These are phyloP conservation scores for Diaporthe aspalathi DNA, from an alignment of 2,329 filamentous ascomycete genomes.

Conservation along the genomic window DNA sequence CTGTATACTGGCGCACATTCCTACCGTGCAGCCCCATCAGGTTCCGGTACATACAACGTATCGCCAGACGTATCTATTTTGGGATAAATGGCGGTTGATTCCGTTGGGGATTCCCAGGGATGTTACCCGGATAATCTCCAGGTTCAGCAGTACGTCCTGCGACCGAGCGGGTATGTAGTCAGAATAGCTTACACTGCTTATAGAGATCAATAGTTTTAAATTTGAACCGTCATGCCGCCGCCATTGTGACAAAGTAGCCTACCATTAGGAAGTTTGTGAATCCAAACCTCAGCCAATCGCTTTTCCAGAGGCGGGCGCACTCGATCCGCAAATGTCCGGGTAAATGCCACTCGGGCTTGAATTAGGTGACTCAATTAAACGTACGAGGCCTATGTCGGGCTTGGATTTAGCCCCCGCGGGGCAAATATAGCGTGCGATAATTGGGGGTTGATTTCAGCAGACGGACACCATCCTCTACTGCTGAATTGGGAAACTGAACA, in stretches of 20 bases:
- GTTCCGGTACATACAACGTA: no score
- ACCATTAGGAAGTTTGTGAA: background rate
- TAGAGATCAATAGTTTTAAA: background rate
- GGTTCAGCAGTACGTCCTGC: no score
- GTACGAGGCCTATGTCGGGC: background rate
- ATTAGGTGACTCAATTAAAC: background rate
- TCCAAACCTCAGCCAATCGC: background rate
- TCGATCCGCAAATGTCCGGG: slow-evolving; percentile 1
- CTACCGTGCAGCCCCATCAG: no score
- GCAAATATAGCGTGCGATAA: background rate
- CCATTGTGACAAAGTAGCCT: background rate
- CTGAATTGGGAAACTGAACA: background rate
- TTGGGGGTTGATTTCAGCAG: background rate
- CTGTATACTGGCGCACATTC: no score
- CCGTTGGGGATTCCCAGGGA: background rate
- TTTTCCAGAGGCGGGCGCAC: background rate
- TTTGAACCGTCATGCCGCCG: background rate
- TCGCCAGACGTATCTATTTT: no score
- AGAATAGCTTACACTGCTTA: no score
- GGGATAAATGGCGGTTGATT: no score
- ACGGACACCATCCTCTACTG: background rate
- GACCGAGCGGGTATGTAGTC: no score
- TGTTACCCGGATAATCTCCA: background rate
- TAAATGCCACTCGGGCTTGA: background rate
- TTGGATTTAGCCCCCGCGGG: background rate